Percentiles rank a stretch among this genome's conserved stretches.
Evolutionary conservation across 305 asterid species (phyloP).

Genomic region (Fraxinus baroniana): DNA sequence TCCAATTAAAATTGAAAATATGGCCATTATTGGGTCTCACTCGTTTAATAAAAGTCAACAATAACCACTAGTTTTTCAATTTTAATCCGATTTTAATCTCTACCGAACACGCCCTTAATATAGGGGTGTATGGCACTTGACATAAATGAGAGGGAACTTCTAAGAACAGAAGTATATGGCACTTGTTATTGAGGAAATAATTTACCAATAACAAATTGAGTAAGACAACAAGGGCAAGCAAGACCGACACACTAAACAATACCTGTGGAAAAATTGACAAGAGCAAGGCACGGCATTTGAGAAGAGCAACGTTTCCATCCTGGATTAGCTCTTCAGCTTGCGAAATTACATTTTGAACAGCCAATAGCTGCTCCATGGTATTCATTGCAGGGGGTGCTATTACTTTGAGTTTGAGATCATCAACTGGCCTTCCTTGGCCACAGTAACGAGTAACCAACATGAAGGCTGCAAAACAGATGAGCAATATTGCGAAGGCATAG

Average conservation of each 20-base stretch:
- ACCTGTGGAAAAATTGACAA: constrained; percentile 91
- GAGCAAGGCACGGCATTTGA: constrained; percentile 74
- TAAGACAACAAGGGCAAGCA: constrained; percentile 4
- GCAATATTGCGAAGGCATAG: constrained; percentile 47
- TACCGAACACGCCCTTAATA: neutral
- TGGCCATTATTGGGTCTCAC: no score
- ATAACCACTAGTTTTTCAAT: no score
- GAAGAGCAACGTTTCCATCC: constrained; percentile 76
- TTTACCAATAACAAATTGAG: neutral
- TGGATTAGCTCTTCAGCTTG: constrained; percentile 87
- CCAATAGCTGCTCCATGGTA: constrained; percentile 95
- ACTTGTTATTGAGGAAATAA: neutral
- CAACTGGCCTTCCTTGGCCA: constrained; percentile 58
- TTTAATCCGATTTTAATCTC: no score
- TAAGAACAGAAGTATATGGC: neutral
- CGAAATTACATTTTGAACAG: constrained; percentile 83
- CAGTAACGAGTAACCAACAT: constrained; percentile 64
- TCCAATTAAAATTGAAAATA: no score
- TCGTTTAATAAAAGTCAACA: no score
- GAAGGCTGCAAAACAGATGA: constrained; percentile 55
- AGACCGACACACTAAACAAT: constrained; percentile 2
- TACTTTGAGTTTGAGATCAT: constrained; percentile 60
- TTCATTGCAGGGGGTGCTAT: constrained; percentile 77
- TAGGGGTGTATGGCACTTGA: neutral
- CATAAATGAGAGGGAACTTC: neutral